Conservation (phyloP, 2,329 filamentous ascomycete species). For the Verticillium albo-atrum region DNA sequence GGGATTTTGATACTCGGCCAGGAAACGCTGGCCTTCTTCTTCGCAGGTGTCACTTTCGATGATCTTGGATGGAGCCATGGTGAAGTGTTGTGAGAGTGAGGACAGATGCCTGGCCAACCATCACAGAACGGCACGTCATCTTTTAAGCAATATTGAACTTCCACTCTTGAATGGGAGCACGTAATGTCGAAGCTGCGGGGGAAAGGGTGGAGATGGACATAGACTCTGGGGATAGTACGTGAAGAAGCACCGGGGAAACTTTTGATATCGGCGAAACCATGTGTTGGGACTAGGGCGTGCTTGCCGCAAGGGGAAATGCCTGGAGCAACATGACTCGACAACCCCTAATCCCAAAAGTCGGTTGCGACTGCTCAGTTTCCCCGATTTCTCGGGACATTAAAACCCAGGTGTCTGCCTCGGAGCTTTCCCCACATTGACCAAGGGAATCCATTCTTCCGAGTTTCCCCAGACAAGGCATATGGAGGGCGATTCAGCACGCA, state of each 20-base stretch:
- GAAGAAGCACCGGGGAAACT: not conserved
- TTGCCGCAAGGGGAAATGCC: not conserved
- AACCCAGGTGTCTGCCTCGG: not conserved
- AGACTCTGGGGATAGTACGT: no score
- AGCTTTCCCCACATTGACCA: not conserved
- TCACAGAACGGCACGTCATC: not conserved
- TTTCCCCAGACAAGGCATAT: not conserved
- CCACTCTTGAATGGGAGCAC: not conserved
- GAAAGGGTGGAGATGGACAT: no score
- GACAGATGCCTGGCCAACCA: no score
- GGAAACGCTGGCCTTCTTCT: not conserved
- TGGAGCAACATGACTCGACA: not conserved
- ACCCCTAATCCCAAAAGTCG: no score
- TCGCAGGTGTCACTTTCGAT: not conserved
- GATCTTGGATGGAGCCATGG: not conserved
- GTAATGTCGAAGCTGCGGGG: not conserved
- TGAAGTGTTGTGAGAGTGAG: not conserved
- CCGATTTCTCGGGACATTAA: not conserved
- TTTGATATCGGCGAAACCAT: not conserved
- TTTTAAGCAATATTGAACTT: not conserved
- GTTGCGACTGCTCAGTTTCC: no score
- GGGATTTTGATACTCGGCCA: slow-evolving; percentile 15
- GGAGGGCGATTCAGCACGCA: not conserved
- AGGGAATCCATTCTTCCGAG: not conserved
- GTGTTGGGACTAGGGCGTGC: not conserved